A percentile compares a stretch with the other conserved stretches of the same genome.
phyloP scores from a whole-genome alignment of 31 red algal species.

The Asparagopsis taxiformis region DNA sequence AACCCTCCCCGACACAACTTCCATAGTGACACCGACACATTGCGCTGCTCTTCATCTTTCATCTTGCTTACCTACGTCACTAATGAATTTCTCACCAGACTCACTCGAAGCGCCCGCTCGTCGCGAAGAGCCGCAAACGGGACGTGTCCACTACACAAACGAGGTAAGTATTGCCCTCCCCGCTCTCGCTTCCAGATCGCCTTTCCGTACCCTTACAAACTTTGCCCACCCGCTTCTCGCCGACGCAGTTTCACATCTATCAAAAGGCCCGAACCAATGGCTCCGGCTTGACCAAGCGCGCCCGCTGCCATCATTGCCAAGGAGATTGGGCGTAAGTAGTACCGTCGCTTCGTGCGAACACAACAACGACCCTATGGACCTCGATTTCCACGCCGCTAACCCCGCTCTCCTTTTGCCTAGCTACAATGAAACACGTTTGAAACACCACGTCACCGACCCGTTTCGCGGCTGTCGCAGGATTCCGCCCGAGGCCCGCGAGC shows the following conservation, averaged over 20 bases:
- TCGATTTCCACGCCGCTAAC: background rate
- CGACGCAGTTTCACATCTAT: constrained; percentile 50
- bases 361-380: too few relatives aligned
- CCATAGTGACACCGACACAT: too few relatives aligned
- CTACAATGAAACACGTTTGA: constrained; percentile 62
- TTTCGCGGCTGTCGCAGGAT: constrained; percentile 53
- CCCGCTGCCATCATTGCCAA: constrained; percentile 50
- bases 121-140: constrained; percentile 18
- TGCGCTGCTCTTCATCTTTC: background rate
- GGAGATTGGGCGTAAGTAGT: constrained; percentile 60
- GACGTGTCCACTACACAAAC: constrained; percentile 44
- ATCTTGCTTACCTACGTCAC: background rate
- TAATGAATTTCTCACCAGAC: constrained; percentile 15
- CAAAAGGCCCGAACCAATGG: constrained; percentile 45
- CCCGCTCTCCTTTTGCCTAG: constrained; percentile 1
- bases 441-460: constrained; percentile 46
- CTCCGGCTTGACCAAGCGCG: constrained; percentile 49
- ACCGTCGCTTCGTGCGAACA: too few relatives aligned
- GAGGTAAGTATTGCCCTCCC: constrained; percentile 11
- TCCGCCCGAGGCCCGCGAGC: constrained; percentile 40
- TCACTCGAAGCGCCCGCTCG: constrained; percentile 2
- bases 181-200: background rate
- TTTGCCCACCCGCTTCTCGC: background rate
- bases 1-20: too few relatives aligned
- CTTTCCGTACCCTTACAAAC: background rate